phyloP scores from a whole-genome alignment of 2,329 filamentous ascomycete species.

The Neopestalotiopsis rosae region DNA sequence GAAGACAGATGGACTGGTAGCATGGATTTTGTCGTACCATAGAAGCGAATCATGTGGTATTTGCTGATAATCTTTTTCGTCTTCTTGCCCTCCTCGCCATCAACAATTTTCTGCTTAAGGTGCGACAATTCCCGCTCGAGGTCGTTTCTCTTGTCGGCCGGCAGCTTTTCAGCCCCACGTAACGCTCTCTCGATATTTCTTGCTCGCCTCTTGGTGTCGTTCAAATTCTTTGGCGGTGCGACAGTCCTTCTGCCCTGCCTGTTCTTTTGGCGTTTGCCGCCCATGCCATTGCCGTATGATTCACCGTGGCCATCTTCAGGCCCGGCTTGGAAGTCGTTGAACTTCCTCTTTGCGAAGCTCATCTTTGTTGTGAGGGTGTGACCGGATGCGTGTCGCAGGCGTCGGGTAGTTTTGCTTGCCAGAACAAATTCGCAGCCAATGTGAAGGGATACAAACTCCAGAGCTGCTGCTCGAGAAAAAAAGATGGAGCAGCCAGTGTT shows the following conservation, averaged over 20 bases:
- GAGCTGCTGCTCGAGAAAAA: constrained; percentile 4
- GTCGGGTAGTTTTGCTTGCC: not conserved
- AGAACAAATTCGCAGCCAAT: not conserved
- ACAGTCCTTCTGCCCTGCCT: constrained; percentile 44
- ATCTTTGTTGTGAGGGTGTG: not conserved
- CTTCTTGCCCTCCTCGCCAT: constrained; percentile 64
- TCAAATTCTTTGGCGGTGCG: constrained; percentile 54
- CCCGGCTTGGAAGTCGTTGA: constrained; percentile 31
- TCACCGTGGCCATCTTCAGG: constrained; percentile 21
- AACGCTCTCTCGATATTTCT: constrained; percentile 73
- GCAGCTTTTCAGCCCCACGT: constrained; percentile 64
- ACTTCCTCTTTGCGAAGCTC: constrained; percentile 37
- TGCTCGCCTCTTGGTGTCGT: constrained; percentile 73
- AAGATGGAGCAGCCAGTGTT: constrained; percentile 10
- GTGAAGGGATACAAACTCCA: not conserved
- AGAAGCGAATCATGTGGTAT: constrained; percentile 86
- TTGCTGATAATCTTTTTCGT: constrained; percentile 74
- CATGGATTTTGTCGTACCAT: constrained; percentile 59
- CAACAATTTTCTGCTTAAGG: constrained; percentile 67
- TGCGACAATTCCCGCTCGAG: constrained; percentile 74
- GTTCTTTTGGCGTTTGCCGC: constrained; percentile 36
- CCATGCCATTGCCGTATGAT: constrained; percentile 13
- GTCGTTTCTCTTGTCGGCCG: constrained; percentile 70
- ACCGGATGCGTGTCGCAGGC: not conserved
- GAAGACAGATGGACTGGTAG: not conserved